phyloP scores from a whole-genome alignment of 2,329 filamentous ascomycete species.

The Ilyonectria robusta region DNA sequence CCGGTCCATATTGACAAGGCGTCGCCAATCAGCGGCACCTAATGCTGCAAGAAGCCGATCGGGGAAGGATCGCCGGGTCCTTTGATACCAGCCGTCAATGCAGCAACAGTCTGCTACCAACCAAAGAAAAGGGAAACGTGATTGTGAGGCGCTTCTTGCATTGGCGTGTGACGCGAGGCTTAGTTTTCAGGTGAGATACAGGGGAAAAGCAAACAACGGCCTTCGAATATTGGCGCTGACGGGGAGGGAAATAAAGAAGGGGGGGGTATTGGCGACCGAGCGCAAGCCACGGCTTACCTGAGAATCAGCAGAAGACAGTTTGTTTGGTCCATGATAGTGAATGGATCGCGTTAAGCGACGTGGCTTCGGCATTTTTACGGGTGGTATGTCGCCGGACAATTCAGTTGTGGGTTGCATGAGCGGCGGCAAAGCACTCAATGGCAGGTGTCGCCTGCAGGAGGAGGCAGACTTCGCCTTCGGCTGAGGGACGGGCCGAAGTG shows the following conservation, averaged over 20 bases:
- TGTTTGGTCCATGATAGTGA: background rate
- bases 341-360: background rate
- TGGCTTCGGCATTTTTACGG: background rate
- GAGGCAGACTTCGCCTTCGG: too few relatives aligned
- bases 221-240: background rate
- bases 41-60: slow-evolving; percentile 9
- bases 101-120: background rate
- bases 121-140: slow-evolving; percentile 1
- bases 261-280: background rate
- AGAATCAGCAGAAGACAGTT: slow-evolving; percentile 1
- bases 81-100: background rate
- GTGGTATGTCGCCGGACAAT: background rate
- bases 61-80: background rate
- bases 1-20: background rate
- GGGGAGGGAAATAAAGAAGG: background rate
- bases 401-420: background rate
- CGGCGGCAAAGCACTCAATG: background rate
- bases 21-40: slow-evolving; percentile 5
- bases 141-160: slow-evolving; percentile 2
- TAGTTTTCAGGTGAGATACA: background rate
- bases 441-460: too few relatives aligned
- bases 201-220: background rate
- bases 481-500: too few relatives aligned
- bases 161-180: background rate
- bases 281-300: background rate